Evolutionary conservation across 106 monocot genomes (phyloP).

Genomic region (Allium fistulosum): DNA sequence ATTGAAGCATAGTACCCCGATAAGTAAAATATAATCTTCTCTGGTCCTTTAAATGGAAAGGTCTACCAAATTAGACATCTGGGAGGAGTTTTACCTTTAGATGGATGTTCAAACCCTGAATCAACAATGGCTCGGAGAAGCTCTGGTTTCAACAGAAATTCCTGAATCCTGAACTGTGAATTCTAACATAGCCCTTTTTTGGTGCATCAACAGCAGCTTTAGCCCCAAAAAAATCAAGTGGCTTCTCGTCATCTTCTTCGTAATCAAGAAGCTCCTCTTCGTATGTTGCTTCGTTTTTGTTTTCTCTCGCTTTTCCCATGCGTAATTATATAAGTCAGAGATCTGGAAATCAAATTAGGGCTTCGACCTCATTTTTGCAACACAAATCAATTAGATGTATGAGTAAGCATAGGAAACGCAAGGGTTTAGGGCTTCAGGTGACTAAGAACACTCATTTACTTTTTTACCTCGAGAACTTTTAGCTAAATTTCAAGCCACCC

Average conservation of each 20-base stretch:
- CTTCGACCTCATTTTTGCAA: too few species aligned
- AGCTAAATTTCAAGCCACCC: too few species aligned
- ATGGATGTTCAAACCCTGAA: conserved; percentile 98
- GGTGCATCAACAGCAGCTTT: conserved; percentile 49
- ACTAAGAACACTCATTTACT: too few species aligned
- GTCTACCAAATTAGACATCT: conserved; percentile 51
- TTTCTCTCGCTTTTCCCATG: conserved; percentile 84
- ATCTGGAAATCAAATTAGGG: too few species aligned
- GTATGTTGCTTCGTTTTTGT: conserved; percentile 41
- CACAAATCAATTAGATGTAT: too few species aligned
- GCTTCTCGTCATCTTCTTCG: conserved; percentile 92
- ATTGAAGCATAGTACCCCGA: conserved; percentile 75
- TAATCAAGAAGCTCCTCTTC: conserved; percentile 99
- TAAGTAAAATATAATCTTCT: conserved; percentile 78
- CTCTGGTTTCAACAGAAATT: conserved; percentile 97
- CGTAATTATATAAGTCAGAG: not conserved
- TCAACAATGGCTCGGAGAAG: conserved; percentile 98
- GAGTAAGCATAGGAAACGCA: too few species aligned
- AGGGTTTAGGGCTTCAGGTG: too few species aligned
- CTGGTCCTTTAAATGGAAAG: conserved; percentile 65
- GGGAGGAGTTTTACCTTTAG: conserved; percentile 88
- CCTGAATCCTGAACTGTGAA: conserved; percentile 97
- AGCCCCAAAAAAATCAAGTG: conserved; percentile 41
- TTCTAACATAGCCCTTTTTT: conserved; percentile 96
- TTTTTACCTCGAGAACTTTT: too few species aligned